Evolutionary conservation across 306 rosid species (phyloP), one percentile per base, ranked within the genome.

Genomic region (Senna siamea): DNA sequence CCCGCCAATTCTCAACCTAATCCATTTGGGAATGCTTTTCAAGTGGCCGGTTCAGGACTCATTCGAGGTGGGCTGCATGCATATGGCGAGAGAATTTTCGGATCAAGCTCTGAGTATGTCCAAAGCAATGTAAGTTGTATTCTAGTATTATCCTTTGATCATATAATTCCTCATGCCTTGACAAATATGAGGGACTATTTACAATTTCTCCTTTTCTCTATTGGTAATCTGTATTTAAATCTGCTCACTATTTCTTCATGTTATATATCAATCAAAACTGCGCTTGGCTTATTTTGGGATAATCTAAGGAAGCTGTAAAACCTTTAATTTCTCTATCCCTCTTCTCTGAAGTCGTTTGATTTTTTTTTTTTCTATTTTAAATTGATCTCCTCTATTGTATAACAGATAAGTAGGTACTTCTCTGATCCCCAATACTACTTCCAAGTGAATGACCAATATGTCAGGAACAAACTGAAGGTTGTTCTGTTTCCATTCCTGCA

Each of bases 1-100:
- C 80, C 84, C 7, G 11, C 85, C 38, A 83, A 54, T 20, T 46
- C 91, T 30, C 99, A 82, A 52, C 95, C 97, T 46, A 92, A 80
- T 76, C 99, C 97, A 20, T 94, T 89, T 66, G 97, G 96, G 63
- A 92, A 76, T 85, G 83, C 97, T 20, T 94, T 94, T 77, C 88
- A 91, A 78, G 97, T 92, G 53, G 87, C 99, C 23, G 91, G 99
- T 84, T 88, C 99, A 0, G 99, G 99, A 50, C 93, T 94, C 53
- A 94, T 94, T 73, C 87, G 93, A 61, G 96, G 97, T 75, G 97
- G 98, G 56, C 78, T 89, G 81, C 97, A 97, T 81, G 97, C 99
- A 18, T 94, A 94, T 78, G 99, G 99, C 17, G 99, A 91, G 74
- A 94, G 83, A 56, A 91, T 92, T 35, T 82, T 94, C 35, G 99